A percentile compares a stretch with the other conserved stretches of the same genome.
These are phyloP conservation scores for Lipomyces sp. DNA, from an alignment of 805 yeast genomes.

Conservation along the genomic window DNA sequence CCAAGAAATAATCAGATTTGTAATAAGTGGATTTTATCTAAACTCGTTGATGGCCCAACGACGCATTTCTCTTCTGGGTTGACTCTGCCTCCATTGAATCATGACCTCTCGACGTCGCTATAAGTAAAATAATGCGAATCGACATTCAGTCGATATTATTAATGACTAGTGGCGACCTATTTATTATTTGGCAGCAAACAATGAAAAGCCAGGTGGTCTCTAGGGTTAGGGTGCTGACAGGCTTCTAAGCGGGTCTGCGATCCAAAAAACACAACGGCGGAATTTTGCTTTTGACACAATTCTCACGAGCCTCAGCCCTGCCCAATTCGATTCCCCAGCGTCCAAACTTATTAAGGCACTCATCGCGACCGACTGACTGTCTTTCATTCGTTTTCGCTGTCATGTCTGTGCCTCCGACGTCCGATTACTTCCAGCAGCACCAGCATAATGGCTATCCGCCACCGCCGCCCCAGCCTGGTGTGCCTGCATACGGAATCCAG, in stretches of 20 bases:
- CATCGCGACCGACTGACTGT: background rate
- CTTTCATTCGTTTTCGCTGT: background rate
- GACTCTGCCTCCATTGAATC: background rate
- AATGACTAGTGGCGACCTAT: background rate
- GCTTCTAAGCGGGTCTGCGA: background rate
- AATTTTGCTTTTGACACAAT: background rate
- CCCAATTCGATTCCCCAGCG: background rate
- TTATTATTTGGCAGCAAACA: background rate
- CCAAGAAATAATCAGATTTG: background rate
- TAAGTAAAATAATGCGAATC: too few relatives aligned
- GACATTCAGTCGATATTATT: too few relatives aligned
- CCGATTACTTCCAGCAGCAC: slow-evolving; percentile 20
- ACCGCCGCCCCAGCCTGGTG: slow-evolving; percentile 5
- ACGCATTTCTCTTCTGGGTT: background rate
- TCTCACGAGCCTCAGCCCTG: slow-evolving; percentile 1
- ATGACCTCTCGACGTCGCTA: background rate
- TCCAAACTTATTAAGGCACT: background rate
- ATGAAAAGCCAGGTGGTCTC: slow-evolving; percentile 15
- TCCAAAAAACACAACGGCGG: slow-evolving; percentile 5
- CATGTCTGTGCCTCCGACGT: slow-evolving; percentile 23
- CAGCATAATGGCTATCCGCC: slow-evolving; percentile 14
- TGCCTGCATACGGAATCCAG: slow-evolving; percentile 25
- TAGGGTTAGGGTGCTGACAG: slow-evolving; percentile 1
- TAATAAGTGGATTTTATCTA: background rate
- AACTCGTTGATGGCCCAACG: background rate